Conservation (phyloP, 805 yeast genomes). For the Millerago galiae region DNA sequence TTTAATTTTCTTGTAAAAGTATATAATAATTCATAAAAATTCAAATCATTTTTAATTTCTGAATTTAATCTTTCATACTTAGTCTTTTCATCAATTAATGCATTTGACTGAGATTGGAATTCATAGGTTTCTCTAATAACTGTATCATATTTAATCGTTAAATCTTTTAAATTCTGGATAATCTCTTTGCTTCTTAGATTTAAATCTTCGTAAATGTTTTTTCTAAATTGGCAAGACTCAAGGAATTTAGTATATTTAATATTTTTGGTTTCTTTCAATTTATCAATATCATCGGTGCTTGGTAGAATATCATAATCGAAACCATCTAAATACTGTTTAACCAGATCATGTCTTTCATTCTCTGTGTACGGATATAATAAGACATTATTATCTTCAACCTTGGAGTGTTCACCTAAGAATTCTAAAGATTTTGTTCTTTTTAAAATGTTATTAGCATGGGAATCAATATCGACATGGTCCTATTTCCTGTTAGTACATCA, state of each 20-base stretch:
- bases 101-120: conserved; percentile 52
- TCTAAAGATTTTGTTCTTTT: conserved; percentile 15
- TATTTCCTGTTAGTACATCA: neutral
- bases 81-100: conserved; percentile 40
- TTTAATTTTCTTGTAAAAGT: conserved; percentile 62
- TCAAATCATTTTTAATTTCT: conserved; percentile 43
- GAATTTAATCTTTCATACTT: conserved; percentile 35
- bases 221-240: conserved; percentile 27
- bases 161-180: conserved; percentile 36
- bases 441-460: neutral
- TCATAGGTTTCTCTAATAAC: conserved; percentile 58
- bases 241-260: conserved; percentile 25
- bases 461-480: conserved; percentile 4
- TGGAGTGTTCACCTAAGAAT: neutral
- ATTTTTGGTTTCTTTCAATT: conserved; percentile 31
- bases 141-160: conserved; percentile 46
- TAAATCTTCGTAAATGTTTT: conserved; percentile 30
- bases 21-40: conserved; percentile 65
- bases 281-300: conserved; percentile 32
- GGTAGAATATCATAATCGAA: conserved; percentile 38
- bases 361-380: conserved; percentile 23
- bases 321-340: conserved; percentile 31
- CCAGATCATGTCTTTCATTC: conserved; percentile 29
- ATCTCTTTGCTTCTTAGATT: conserved; percentile 40
- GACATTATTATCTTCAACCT: neutral